These are phyloP conservation scores for Parafenestella ontariensis DNA, from an alignment of 2,329 filamentous ascomycete species.

Conservation along the genomic window DNA sequence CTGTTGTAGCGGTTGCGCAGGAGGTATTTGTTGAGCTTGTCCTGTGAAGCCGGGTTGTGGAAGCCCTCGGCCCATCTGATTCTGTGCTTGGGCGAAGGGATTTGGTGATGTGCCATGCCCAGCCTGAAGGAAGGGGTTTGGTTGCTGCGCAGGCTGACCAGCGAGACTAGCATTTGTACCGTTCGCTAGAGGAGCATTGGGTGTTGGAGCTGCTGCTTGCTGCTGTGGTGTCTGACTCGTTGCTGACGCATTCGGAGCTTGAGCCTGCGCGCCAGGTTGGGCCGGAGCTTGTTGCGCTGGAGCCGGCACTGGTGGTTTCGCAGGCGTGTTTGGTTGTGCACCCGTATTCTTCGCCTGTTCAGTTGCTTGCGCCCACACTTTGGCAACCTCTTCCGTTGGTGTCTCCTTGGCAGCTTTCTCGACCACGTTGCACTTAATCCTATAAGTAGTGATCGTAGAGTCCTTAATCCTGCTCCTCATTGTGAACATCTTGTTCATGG, in stretches of 20 bases:
- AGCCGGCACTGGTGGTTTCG: slow-evolving; percentile 7
- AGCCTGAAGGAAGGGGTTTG: slow-evolving; percentile 23
- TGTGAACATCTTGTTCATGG: slow-evolving; percentile 66
- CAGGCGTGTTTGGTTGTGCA: slow-evolving; percentile 26
- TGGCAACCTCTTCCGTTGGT: slow-evolving; percentile 79
- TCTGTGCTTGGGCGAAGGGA: slow-evolving; percentile 21
- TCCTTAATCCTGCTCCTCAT: slow-evolving; percentile 77
- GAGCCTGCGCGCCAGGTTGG: slow-evolving; percentile 10
- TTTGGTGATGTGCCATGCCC: slow-evolving; percentile 14
- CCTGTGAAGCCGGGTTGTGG: slow-evolving; percentile 33
- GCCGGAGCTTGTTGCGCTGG: slow-evolving; percentile 11
- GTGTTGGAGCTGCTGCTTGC: slow-evolving; percentile 2
- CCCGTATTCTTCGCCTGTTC: slow-evolving; percentile 72
- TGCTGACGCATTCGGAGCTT: slow-evolving; percentile 7
- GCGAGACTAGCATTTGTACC: slow-evolving; percentile 14
- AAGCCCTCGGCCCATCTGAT: slow-evolving; percentile 27
- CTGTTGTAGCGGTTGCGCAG: slow-evolving; percentile 25
- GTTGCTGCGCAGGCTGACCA: slow-evolving; percentile 8
- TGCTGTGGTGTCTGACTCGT: slow-evolving; percentile 17
- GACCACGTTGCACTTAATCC: slow-evolving; percentile 78
- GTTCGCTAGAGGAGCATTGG: slow-evolving; percentile 19
- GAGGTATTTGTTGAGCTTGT: slow-evolving; percentile 20
- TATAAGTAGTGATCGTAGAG: slow-evolving; percentile 63
- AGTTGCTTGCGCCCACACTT: slow-evolving; percentile 87
- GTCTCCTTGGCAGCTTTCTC: slow-evolving; percentile 84